Percentiles rank a stretch among this genome's conserved stretches.
These are phyloP conservation scores for Alternaria infectoria DNA, from an alignment of 2,329 filamentous ascomycete species.

Conservation along the genomic window DNA sequence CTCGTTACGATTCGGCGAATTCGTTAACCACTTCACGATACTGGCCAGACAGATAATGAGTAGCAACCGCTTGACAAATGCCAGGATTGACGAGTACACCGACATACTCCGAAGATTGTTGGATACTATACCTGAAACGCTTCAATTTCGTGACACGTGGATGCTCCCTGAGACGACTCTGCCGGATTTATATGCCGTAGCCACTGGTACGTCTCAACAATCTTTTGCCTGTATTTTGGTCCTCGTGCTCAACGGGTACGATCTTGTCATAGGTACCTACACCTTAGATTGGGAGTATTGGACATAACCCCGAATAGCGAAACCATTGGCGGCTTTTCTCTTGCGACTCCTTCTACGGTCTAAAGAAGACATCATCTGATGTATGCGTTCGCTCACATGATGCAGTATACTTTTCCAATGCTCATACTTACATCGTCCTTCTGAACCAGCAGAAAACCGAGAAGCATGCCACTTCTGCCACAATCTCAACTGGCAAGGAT, in stretches of 20 bases:
- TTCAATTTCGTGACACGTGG: constrained; percentile 58
- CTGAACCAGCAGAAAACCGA: constrained; percentile 55
- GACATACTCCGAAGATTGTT: constrained; percentile 52
- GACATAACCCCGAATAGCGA: background rate
- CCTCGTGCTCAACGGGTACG: background rate
- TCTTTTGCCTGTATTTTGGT: background rate
- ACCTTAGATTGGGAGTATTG: background rate
- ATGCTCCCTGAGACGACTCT: constrained; percentile 44
- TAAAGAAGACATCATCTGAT: background rate
- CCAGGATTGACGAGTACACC: constrained; percentile 56
- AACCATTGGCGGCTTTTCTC: background rate
- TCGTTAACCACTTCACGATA: constrained; percentile 56
- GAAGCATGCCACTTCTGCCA: constrained; percentile 9
- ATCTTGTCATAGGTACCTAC: background rate
- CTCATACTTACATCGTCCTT: constrained; percentile 57
- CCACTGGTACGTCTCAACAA: constrained; percentile 47
- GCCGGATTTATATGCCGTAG: constrained; percentile 54
- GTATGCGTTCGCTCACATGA: constrained; percentile 15
- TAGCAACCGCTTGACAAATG: constrained; percentile 50
- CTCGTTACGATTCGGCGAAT: constrained; percentile 54
- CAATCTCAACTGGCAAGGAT: background rate
- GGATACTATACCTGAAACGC: constrained; percentile 55
- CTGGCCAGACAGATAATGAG: constrained; percentile 57
- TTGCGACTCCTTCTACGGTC: background rate
- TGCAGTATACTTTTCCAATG: constrained; percentile 54